These are phyloP conservation scores for Colletotrichum tropicicola DNA, from an alignment of 2,329 filamentous ascomycete genomes.

Conservation along the genomic window DNA sequence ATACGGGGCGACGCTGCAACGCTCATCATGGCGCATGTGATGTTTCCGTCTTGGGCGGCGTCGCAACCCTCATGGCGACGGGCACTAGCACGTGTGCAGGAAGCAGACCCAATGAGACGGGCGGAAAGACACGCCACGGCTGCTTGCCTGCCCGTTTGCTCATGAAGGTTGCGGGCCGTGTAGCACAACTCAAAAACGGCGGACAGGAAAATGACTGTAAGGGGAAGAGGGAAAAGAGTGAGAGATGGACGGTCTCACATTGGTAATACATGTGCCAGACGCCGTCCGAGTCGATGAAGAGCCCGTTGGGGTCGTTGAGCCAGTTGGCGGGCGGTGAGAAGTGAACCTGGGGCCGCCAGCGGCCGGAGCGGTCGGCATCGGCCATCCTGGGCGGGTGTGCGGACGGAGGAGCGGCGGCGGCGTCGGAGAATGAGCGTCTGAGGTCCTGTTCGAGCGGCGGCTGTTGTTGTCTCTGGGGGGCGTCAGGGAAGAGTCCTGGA, in stretches of 20 bases:
- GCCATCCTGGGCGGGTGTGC: slow-evolving; percentile 17
- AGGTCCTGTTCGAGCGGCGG: slow-evolving; percentile 9
- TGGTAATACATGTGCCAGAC: slow-evolving; percentile 74
- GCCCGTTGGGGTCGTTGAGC: slow-evolving; percentile 72
- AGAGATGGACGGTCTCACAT: slow-evolving; percentile 53
- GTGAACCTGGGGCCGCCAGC: slow-evolving; percentile 61
- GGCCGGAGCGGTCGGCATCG: slow-evolving; percentile 30
- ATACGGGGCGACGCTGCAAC: slow-evolving; percentile 26
- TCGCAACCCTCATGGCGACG: slow-evolving; percentile 17
- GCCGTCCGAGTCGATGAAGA: slow-evolving; percentile 66
- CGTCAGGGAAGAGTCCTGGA: slow-evolving; percentile 3
- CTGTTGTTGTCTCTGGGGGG: neutral
- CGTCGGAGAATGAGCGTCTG: slow-evolving; percentile 12
- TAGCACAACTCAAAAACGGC: slow-evolving; percentile 9
- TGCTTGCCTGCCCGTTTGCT: neutral
- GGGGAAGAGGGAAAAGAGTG: neutral
- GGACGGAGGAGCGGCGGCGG: too few relatives aligned
- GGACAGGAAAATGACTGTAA: neutral
- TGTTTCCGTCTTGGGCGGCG: slow-evolving; percentile 18
- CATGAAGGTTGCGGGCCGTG: neutral
- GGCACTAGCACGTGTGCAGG: slow-evolving; percentile 31
- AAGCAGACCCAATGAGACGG: slow-evolving; percentile 21
- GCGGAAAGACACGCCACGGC: slow-evolving; percentile 29
- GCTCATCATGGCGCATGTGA: slow-evolving; percentile 27
- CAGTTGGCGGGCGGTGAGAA: slow-evolving; percentile 62